Conservation (phyloP, 2,329 filamentous ascomycete genomes). For the Colletotrichum endophyticum region DNA sequence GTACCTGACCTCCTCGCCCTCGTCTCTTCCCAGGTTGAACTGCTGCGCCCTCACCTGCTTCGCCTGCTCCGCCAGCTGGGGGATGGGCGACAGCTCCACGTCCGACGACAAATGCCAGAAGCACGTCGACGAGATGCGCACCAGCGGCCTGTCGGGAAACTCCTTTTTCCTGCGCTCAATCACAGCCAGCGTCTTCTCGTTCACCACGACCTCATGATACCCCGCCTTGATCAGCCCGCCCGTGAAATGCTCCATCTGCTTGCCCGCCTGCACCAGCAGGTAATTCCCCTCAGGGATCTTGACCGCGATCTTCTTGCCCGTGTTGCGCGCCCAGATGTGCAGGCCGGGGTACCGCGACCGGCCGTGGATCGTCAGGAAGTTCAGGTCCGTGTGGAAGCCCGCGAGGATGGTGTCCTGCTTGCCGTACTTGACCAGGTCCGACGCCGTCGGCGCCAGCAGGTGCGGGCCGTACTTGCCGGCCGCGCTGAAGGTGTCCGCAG, state of each 20-base stretch:
- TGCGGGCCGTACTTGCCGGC: conserved; percentile 65
- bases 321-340: conserved; percentile 69
- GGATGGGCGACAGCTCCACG: conserved; percentile 58
- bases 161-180: conserved; percentile 47
- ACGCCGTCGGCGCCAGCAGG: conserved; percentile 65
- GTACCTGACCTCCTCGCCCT: conserved; percentile 56
- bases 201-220: conserved; percentile 67
- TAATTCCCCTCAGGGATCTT: conserved; percentile 63
- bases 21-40: conserved; percentile 54
- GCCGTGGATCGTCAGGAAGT: conserved; percentile 69
- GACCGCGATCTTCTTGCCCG: conserved; percentile 61
- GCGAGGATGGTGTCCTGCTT: conserved; percentile 62
- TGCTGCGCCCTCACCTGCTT: conserved; percentile 49
- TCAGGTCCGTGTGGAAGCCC: conserved; percentile 68
- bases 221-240: conserved; percentile 66
- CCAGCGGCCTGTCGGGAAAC: conserved; percentile 52
- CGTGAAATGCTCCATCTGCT: conserved; percentile 67
- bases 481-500: conserved; percentile 56
- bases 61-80: conserved; percentile 50
- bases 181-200: conserved; percentile 52
- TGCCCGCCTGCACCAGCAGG: conserved; percentile 66
- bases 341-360: conserved; percentile 66
- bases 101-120: conserved; percentile 67
- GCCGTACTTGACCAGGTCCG: conserved; percentile 60
- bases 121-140: conserved; percentile 64